Percentiles rank a stretch among this genome's conserved stretches.
Conservation (phyloP, 768 basidiomycete genomes). For the Asterophora parasitica region DNA sequence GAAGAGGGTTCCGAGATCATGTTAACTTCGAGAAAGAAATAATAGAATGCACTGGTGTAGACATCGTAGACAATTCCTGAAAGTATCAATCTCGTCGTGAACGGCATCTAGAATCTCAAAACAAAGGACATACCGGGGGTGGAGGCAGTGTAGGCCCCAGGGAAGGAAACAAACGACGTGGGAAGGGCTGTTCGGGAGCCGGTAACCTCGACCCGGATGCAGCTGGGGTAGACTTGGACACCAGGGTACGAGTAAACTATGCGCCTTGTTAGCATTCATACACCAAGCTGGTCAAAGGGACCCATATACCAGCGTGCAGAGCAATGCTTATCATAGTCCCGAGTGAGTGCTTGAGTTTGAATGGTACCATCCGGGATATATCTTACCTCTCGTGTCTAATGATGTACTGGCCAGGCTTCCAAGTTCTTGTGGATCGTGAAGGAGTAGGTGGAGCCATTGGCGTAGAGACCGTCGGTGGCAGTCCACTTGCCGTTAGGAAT, state of each 20-base stretch:
- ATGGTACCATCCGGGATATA: not conserved
- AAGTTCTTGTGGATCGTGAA: slow-evolving; percentile 44
- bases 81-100: not conserved
- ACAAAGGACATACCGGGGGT: slow-evolving; percentile 23
- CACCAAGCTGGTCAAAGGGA: not conserved
- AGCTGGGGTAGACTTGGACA: slow-evolving; percentile 40
- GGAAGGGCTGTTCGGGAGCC: slow-evolving; percentile 41
- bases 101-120: not conserved
- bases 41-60: slow-evolving; percentile 25
- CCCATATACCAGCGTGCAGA: slow-evolving; percentile 29
- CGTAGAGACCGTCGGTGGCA: slow-evolving; percentile 33
- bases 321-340: slow-evolving; percentile 28
- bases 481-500: slow-evolving; percentile 44
- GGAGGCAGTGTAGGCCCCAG: slow-evolving; percentile 36
- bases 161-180: slow-evolving; percentile 45
- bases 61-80: slow-evolving; percentile 31
- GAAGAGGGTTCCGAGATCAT: slow-evolving; percentile 5
- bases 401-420: slow-evolving; percentile 43
- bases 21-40: not conserved
- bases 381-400: slow-evolving; percentile 42
- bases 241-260: slow-evolving; percentile 37
- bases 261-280: not conserved
- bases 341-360: not conserved
- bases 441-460: slow-evolving; percentile 37
- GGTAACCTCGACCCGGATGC: slow-evolving; percentile 42